These are phyloP conservation scores for Cercospora beticola DNA, from an alignment of 2,329 filamentous ascomycete species.

Conservation along the genomic window DNA sequence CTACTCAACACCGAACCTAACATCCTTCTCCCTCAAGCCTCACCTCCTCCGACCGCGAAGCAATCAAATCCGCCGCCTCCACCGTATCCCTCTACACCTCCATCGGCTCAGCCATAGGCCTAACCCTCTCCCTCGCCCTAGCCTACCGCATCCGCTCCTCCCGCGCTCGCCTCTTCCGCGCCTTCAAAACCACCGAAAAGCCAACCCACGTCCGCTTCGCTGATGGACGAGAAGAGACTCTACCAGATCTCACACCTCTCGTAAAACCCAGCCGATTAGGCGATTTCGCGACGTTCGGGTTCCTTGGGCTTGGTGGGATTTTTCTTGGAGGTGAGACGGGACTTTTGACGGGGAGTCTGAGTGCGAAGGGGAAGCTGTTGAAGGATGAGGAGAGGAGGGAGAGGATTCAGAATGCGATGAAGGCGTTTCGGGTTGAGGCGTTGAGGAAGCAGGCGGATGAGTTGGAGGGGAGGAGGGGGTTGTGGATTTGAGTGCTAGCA, in stretches of 20 bases:
- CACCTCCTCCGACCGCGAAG: constrained; percentile 58
- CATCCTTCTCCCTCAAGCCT: constrained; percentile 39
- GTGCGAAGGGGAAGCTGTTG: constrained; percentile 55
- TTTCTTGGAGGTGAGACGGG: constrained; percentile 66
- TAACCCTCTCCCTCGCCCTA: constrained; percentile 59
- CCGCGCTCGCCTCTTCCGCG: constrained; percentile 60
- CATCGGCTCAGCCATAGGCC: constrained; percentile 60
- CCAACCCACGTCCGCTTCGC: constrained; percentile 63
- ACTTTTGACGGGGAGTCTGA: constrained; percentile 56
- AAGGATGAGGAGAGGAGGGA: constrained; percentile 54
- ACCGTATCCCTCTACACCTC: constrained; percentile 57
- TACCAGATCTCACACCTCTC: constrained; percentile 61
- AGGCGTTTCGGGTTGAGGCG: constrained; percentile 63
- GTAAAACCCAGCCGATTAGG: constrained; percentile 59
- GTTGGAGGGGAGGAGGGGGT: constrained; percentile 48
- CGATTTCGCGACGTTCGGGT: constrained; percentile 62
- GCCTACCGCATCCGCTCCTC: constrained; percentile 58
- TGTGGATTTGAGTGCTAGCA: neutral
- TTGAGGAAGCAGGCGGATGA: constrained; percentile 58
- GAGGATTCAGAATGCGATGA: constrained; percentile 63
- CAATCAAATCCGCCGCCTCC: constrained; percentile 55
- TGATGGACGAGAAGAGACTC: constrained; percentile 58
- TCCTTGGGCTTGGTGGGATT: constrained; percentile 61
- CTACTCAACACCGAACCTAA: neutral
- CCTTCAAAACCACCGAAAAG: constrained; percentile 61